phyloP scores from a whole-genome alignment of 2,329 filamentous ascomycete species.

The Colletotrichum cordylinicola region DNA sequence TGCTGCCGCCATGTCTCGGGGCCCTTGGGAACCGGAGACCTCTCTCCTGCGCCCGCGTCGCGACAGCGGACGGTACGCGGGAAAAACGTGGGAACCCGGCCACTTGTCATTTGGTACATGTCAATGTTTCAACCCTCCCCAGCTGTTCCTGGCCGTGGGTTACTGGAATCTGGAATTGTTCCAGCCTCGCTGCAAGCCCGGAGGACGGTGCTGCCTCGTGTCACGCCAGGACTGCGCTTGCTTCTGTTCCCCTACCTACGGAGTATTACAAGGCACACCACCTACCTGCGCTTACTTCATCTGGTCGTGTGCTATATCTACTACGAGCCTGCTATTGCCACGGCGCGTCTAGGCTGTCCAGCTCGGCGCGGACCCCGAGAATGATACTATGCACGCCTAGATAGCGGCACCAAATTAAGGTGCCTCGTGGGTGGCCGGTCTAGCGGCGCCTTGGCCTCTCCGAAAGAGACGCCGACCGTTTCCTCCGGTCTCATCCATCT shows the following conservation, averaged over 20 bases:
- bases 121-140: constrained; percentile 15
- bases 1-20: neutral
- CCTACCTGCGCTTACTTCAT: neutral
- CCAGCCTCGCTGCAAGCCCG: neutral
- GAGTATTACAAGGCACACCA: neutral
- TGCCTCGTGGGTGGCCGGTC: neutral
- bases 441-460: neutral
- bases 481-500: neutral
- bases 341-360: neutral
- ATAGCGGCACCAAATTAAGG: neutral
- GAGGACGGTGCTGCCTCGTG: neutral
- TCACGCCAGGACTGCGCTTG: neutral
- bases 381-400: neutral
- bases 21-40: neutral
- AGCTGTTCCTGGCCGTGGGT: neutral
- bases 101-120: constrained; percentile 6
- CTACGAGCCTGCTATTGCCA: neutral
- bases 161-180: constrained; percentile 3
- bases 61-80: neutral
- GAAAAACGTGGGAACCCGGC: constrained; percentile 19
- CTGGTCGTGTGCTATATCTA: neutral
- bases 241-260: neutral
- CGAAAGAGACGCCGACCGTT: neutral
- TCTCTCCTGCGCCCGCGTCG: neutral
- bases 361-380: neutral